These are phyloP conservation scores for Phoenix roebelenii DNA, from an alignment of 176 grass and related monocot species.

Conservation along the genomic window DNA sequence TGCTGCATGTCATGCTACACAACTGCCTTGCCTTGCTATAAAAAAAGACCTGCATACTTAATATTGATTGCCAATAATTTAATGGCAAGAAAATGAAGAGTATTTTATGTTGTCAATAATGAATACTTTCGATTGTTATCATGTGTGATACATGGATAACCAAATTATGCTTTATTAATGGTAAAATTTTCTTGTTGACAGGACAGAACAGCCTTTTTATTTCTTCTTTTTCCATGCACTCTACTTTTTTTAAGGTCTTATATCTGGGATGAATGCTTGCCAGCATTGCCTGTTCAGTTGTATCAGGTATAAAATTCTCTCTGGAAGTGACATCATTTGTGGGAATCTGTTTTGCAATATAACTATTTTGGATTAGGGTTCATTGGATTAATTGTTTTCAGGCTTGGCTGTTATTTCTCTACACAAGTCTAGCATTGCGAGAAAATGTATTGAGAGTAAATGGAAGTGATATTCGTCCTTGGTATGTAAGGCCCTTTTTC, in stretches of 20 bases:
- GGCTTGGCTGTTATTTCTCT: slow-evolving; percentile 22
- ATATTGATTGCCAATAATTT: no score
- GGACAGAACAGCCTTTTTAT: slow-evolving; percentile 91
- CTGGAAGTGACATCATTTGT: no score
- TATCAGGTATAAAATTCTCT: slow-evolving; percentile 55
- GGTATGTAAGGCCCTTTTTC: slow-evolving; percentile 6
- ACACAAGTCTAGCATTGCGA: slow-evolving; percentile 17
- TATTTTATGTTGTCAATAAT: no score
- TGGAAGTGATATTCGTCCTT: slow-evolving; percentile 22
- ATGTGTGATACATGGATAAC: no score
- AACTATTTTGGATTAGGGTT: not conserved
- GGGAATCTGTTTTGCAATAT: not conserved
- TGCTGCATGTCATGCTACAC: no score
- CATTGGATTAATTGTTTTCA: slow-evolving; percentile 20
- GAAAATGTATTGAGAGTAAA: slow-evolving; percentile 23
- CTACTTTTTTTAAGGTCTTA: slow-evolving; percentile 70
- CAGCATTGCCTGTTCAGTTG: slow-evolving; percentile 85
- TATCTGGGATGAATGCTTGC: slow-evolving; percentile 84
- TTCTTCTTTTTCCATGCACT: slow-evolving; percentile 83
- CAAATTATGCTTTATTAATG: not conserved
- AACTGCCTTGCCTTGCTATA: no score
- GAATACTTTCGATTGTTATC: no score
- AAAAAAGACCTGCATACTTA: no score
- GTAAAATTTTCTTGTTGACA: slow-evolving; percentile 24
- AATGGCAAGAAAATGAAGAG: no score